These are phyloP conservation scores for Cladosporium sp. DNA, from an alignment of 2,329 filamentous ascomycete species.

Conservation along the genomic window DNA sequence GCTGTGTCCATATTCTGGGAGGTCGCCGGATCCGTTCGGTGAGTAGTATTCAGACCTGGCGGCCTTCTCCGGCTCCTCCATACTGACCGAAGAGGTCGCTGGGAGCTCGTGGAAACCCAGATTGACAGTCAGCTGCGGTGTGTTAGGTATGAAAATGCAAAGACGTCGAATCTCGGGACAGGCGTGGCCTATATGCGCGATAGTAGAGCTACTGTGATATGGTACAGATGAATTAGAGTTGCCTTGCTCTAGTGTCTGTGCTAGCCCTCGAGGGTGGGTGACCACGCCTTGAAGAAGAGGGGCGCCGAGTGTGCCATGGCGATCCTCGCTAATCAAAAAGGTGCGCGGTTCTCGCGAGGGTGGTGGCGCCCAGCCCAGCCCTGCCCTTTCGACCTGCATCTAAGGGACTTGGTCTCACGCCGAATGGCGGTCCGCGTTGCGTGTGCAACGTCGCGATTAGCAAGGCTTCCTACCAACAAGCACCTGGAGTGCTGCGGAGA, in stretches of 20 bases:
- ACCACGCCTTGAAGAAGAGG: conserved; percentile 2
- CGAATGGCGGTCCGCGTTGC: conserved; percentile 5
- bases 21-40: conserved; percentile 16
- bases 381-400: neutral
- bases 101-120: neutral
- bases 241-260: conserved; percentile 6
- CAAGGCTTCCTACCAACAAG: conserved; percentile 5
- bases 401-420: neutral
- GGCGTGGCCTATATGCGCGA: neutral
- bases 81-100: conserved; percentile 9
- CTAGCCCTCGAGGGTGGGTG: neutral
- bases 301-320: conserved; percentile 5
- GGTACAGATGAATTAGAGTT: conserved; percentile 12
- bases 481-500: conserved; percentile 4
- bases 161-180: neutral
- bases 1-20: conserved; percentile 9
- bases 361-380: conserved; percentile 5
- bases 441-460: neutral
- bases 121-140: neutral
- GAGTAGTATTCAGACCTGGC: conserved; percentile 19
- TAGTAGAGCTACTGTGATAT: neutral
- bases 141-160: neutral
- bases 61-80: conserved; percentile 21
- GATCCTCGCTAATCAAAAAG: conserved; percentile 1
- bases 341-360: conserved; percentile 4